Evolutionary conservation across 2,329 filamentous ascomycete genomes (phyloP), one percentile per base, ranked within the genome.

Genomic region (Diaporthe sp.): DNA sequence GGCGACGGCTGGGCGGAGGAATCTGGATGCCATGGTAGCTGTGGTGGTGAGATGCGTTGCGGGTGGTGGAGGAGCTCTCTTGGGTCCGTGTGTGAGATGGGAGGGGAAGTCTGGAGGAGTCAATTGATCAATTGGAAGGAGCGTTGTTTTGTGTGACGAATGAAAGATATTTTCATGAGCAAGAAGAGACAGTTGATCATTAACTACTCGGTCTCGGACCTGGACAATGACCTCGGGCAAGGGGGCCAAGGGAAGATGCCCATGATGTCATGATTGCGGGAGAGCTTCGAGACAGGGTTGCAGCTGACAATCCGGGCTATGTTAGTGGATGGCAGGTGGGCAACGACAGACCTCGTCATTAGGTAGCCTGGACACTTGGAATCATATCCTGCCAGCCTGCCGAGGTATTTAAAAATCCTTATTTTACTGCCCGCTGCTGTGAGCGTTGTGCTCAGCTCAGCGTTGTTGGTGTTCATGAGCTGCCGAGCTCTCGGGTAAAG

Each of bases 201-300:
- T 62, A 51, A 22, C 31, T 62, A 37, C 28, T 22, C 34, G 65
- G 49, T 70, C 34, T 55, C 28, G 46, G 46, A 22, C 46, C 65
- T 53, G 22, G 46, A 68, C 65, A 68, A 39, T 39, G 44, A 68
- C 44, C 62, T 68, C 62, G 65, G 46, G 31, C 65, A 61, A 68
- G 57, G 60, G 44, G 44, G 68, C 28, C 31, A 51, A 61, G 42
- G 61, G 49, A 71, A 70, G 57, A 44, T 28, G 44, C n/a, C 15
- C 53, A 72, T 76, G 75, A 76, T 73, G 73, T 76, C 75, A 76
- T 76, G 25, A 73, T 70, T 61, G 73, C 58, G 49, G 46, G 46
- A n/a, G 58, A 73, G 58, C 71, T 73, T 73, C 49, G 37, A 55
- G 10, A 39, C 65, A 62, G 67, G 62, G 65, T 57, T 61, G 55